Evolutionary conservation across 495 filamentous ascomycete species (phyloP).

Genomic region (Penicillium desertorum): DNA sequence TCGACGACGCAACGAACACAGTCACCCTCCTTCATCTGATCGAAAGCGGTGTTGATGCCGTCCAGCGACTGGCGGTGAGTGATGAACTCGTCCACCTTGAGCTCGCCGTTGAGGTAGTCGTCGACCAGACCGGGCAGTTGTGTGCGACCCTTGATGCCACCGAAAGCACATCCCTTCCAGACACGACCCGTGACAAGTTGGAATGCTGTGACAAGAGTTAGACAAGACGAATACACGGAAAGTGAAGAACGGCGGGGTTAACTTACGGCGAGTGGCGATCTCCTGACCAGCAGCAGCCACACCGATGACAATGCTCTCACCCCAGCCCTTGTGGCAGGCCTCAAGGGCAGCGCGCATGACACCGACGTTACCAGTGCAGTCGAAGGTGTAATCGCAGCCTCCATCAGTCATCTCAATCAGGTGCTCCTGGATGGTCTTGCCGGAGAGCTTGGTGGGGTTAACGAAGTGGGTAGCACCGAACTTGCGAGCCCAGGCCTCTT

Average conservation of each 20-base stretch:
- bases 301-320: conserved; percentile 95
- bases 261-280: conserved; percentile 92
- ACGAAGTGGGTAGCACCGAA: conserved; percentile 97
- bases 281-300: conserved; percentile 97
- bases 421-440: conserved; percentile 80
- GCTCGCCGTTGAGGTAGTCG: conserved; percentile 83
- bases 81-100: conserved; percentile 99
- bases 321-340: conserved; percentile 99
- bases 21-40: conserved; percentile 92
- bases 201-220: conserved; percentile 64
- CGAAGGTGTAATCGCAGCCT: conserved; percentile 98
- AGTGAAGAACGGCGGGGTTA: conserved; percentile 3
- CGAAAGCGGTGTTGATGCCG: conserved; percentile 86
- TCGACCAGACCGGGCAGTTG: conserved; percentile 86
- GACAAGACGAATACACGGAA: conserved; percentile 3
- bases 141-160: conserved; percentile 93
- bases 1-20: conserved; percentile 84
- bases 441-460: conserved; percentile 78
- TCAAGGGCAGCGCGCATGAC: conserved; percentile 97
- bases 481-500: conserved; percentile 89
- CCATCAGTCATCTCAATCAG: conserved; percentile 99
- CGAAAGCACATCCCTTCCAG: conserved; percentile 97
- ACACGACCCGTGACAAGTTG: conserved; percentile 96
- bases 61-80: conserved; percentile 83
- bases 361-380: conserved; percentile 94